Evolutionary conservation across 2,329 filamentous ascomycete species (phyloP).

Genomic region (Aquanectria penicillioides): DNA sequence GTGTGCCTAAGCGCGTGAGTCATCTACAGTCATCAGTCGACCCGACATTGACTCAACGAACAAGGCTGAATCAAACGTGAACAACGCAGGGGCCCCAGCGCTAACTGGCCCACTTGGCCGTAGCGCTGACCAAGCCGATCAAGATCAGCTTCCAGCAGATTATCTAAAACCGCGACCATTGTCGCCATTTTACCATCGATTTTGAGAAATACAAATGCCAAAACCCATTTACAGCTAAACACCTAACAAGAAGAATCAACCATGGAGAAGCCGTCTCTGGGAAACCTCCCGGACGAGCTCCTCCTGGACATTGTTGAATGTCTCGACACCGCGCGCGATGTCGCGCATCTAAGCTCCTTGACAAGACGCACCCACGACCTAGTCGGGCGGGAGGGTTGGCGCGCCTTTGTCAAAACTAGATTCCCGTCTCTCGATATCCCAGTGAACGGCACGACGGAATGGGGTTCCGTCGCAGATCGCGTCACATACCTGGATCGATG

Average conservation of each 20-base stretch:
- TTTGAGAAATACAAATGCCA: no score
- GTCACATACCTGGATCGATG: slow-evolving; percentile 62
- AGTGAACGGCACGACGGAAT: slow-evolving; percentile 38
- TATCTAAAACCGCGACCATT: no score
- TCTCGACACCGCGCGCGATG: slow-evolving; percentile 59
- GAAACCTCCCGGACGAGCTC: slow-evolving; percentile 60
- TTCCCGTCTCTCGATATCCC: slow-evolving; percentile 55
- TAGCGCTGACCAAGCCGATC: background rate
- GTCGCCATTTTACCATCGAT: no score
- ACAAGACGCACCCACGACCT: slow-evolving; percentile 53
- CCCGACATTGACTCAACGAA: slow-evolving; percentile 7
- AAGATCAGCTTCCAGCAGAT: no score
- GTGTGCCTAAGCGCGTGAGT: slow-evolving; percentile 2
- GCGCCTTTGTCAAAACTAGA: slow-evolving; percentile 55
- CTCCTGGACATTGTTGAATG: slow-evolving; percentile 59
- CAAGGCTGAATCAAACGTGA: slow-evolving; percentile 8
- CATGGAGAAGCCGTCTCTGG: slow-evolving; percentile 47
- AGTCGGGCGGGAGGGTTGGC: slow-evolving; percentile 58
- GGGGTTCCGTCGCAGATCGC: slow-evolving; percentile 54
- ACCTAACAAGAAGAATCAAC: slow-evolving; percentile 18
- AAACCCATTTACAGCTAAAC: slow-evolving; percentile 17
- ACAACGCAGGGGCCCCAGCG: background rate
- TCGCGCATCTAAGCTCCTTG: slow-evolving; percentile 53
- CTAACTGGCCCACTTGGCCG: background rate
- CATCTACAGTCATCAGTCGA: background rate